Percentiles rank a stretch among this genome's conserved stretches.
Evolutionary conservation across 2,329 filamentous ascomycete species (phyloP).

Genomic region (Leptographium lundbergii): DNA sequence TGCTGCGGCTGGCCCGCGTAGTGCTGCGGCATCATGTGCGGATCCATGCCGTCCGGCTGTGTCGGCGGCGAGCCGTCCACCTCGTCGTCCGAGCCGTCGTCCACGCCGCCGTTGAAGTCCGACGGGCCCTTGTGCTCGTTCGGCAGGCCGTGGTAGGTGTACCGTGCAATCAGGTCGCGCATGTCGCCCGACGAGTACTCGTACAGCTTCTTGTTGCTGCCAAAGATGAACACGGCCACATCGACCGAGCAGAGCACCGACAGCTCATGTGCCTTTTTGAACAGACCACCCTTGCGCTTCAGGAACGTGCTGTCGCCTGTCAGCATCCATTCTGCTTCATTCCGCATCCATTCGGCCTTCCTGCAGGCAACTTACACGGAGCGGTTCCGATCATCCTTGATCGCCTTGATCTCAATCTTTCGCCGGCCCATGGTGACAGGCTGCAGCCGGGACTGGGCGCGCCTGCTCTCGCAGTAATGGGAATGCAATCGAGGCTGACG

Average conservation of each 20-base stretch:
- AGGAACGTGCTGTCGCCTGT: conserved; percentile 66
- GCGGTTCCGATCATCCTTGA: conserved; percentile 96
- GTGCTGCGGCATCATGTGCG: conserved; percentile 56
- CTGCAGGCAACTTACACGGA: conserved; percentile 61
- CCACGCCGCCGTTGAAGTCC: conserved; percentile 80
- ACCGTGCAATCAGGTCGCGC: conserved; percentile 74
- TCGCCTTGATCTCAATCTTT: conserved; percentile 99
- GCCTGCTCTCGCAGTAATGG: too few relatives aligned
- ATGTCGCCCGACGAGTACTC: conserved; percentile 95
- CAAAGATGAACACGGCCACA: conserved; percentile 96
- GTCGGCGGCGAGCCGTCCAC: conserved; percentile 63
- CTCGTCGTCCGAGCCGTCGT: conserved; percentile 67
- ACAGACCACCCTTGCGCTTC: conserved; percentile 95
- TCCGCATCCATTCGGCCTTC: neutral
- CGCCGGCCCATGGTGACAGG: conserved; percentile 68
- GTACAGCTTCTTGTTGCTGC: conserved; percentile 97
- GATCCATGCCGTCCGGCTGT: conserved; percentile 46
- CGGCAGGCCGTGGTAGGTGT: conserved; percentile 83
- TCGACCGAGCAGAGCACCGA: conserved; percentile 97
- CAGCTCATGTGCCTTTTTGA: conserved; percentile 98
- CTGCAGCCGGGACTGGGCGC: neutral
- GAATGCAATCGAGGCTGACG: neutral
- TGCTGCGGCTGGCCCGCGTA: conserved; percentile 50
- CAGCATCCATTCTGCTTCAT: neutral
- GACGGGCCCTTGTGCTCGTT: conserved; percentile 93